Conservation (phyloP, 768 basidiomycete species). For the Mycena vulgaris region DNA sequence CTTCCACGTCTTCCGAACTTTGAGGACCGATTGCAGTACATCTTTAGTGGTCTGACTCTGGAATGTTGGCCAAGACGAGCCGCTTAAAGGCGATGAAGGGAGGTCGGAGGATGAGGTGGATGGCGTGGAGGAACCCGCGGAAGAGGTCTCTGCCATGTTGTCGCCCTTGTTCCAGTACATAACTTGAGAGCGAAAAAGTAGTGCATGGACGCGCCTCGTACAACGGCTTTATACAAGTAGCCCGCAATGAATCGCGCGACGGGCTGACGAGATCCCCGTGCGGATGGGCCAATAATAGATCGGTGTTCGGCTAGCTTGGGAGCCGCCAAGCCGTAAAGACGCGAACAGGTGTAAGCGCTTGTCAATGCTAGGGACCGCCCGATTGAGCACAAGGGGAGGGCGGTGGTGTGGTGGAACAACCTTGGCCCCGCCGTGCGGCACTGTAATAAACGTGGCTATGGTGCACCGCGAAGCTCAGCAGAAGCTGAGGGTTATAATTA, state of each 20-base stretch:
- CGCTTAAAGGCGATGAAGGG: conserved; percentile 1
- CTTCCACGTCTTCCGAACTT: too few relatives aligned
- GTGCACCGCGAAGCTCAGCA: background rate
- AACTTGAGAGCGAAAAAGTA: background rate
- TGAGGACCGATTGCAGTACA: too few relatives aligned
- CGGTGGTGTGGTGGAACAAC: background rate
- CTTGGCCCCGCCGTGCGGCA: conserved; percentile 1
- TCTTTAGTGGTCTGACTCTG: conserved; percentile 60
- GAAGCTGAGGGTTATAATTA: conserved; percentile 6
- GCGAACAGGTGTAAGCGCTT: too few relatives aligned
- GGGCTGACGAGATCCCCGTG: conserved; percentile 5
- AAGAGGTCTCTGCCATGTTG: background rate
- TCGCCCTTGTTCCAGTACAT: conserved; percentile 33
- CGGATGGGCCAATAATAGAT: conserved; percentile 2
- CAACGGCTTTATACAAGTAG: conserved; percentile 16
- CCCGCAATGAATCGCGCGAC: background rate
- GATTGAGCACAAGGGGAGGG: conserved; percentile 13
- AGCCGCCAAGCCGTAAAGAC: too few relatives aligned
- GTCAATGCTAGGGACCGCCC: background rate
- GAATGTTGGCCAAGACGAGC: conserved; percentile 39
- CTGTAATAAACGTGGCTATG: conserved; percentile 17
- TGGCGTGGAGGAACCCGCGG: conserved; percentile 32
- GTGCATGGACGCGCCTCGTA: background rate
- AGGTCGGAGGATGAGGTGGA: conserved; percentile 25
- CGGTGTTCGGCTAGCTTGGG: too few relatives aligned